Evolutionary conservation across 441 rosid species (phyloP).

Genomic region (Macaranga tanarius): DNA sequence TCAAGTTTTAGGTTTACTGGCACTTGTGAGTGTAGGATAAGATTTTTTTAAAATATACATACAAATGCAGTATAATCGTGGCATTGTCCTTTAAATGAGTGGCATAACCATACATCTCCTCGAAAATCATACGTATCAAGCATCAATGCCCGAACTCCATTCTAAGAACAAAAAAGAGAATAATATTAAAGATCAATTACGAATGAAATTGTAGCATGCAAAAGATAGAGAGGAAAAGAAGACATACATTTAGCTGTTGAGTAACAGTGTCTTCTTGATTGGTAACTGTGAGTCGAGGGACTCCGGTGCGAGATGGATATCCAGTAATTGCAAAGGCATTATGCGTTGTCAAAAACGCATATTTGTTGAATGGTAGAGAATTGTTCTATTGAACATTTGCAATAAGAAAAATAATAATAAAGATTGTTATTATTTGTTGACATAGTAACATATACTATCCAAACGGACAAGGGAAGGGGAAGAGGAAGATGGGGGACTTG

Average conservation of each 20-base stretch:
- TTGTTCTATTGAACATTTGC: slow-evolving; percentile 42
- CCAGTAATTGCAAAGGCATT: slow-evolving; percentile 74
- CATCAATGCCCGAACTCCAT: slow-evolving; percentile 83
- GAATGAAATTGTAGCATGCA: no score
- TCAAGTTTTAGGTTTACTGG: no score
- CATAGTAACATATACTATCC: no score
- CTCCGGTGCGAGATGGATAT: slow-evolving; percentile 42
- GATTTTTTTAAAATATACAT: slow-evolving; percentile 19
- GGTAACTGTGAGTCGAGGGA: slow-evolving; percentile 50
- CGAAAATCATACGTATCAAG: slow-evolving; percentile 79
- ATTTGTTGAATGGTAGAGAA: slow-evolving; percentile 73
- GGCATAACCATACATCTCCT: slow-evolving; percentile 87
- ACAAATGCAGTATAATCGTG: slow-evolving; percentile 74
- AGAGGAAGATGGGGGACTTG: no score
- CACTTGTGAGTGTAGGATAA: no score
- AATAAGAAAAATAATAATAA: slow-evolving; percentile 26
- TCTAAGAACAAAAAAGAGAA: slow-evolving; percentile 32
- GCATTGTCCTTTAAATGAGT: slow-evolving; percentile 65
- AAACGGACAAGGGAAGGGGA: no score
- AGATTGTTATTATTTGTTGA: no score
- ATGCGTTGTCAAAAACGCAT: slow-evolving; percentile 76
- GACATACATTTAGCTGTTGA: slow-evolving; percentile 59
- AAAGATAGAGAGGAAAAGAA: neutral
- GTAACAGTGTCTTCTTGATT: slow-evolving; percentile 76
- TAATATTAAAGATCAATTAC: no score